Evolutionary conservation across 2,329 filamentous ascomycete genomes (phyloP).

Genomic region (Arthrobotrys iridis): DNA sequence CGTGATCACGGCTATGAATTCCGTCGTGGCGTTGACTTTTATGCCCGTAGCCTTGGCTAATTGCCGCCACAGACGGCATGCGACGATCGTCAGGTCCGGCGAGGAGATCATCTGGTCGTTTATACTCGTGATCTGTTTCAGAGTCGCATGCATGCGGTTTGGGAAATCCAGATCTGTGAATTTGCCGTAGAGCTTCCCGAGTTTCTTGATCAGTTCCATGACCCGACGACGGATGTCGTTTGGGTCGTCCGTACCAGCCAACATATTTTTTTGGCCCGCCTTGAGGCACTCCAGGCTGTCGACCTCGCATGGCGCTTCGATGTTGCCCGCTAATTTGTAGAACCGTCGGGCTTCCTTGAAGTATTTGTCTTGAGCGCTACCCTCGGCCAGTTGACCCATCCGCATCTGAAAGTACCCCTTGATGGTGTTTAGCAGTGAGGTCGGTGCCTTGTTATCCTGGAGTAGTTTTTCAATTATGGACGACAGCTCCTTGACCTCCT

Average conservation of each 20-base stretch:
- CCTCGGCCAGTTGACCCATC: conserved; percentile 23
- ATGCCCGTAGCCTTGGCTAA: conserved; percentile 33
- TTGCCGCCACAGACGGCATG: conserved; percentile 37
- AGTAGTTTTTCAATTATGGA: conserved; percentile 24
- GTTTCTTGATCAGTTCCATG: conserved; percentile 7
- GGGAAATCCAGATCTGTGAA: conserved; percentile 48
- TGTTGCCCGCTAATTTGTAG: conserved; percentile 38
- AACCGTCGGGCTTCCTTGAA: conserved; percentile 35
- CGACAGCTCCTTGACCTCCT: not conserved
- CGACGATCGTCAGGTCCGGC: conserved; percentile 16
- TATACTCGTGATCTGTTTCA: conserved; percentile 44
- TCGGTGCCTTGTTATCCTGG: conserved; percentile 1
- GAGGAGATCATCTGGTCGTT: conserved; percentile 29
- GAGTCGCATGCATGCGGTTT: conserved; percentile 33
- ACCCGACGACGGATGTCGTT: conserved; percentile 17
- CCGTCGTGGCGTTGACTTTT: conserved; percentile 30
- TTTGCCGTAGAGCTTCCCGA: conserved; percentile 39
- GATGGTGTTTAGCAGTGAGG: conserved; percentile 20
- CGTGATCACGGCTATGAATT: conserved; percentile 40
- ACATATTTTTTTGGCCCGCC: conserved; percentile 9
- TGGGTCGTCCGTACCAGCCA: conserved; percentile 1
- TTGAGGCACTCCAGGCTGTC: conserved; percentile 30
- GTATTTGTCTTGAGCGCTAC: conserved; percentile 13
- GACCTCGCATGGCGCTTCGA: conserved; percentile 47
- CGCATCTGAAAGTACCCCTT: conserved; percentile 34